phyloP scores from a whole-genome alignment of 371 early-diverging fungal species.

The Blastocladiella emersonii region DNA sequence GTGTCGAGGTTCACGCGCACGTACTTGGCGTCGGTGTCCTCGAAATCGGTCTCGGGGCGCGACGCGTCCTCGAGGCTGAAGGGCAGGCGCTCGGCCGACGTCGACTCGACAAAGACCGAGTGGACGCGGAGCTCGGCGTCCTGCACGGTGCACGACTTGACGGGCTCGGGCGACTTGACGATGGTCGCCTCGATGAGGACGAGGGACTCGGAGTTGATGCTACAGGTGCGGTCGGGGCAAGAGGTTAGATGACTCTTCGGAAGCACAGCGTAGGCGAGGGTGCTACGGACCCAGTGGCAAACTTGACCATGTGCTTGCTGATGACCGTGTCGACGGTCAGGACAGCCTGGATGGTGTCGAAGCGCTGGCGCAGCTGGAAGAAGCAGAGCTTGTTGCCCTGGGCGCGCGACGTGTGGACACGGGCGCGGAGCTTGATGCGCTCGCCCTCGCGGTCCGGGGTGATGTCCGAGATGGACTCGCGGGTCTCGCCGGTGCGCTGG shows the following conservation, averaged over 20 bases:
- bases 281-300: slow-evolving; percentile 38
- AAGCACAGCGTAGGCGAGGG: not conserved
- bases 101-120: slow-evolving; percentile 22
- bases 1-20: slow-evolving; percentile 81
- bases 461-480: slow-evolving; percentile 38
- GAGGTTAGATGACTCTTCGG: slow-evolving; percentile 6
- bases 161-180: slow-evolving; percentile 60
- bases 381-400: slow-evolving; percentile 87
- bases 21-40: slow-evolving; percentile 31
- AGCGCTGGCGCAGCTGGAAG: slow-evolving; percentile 78
- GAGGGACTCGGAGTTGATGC: slow-evolving; percentile 77
- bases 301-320: slow-evolving; percentile 94
- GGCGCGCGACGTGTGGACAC: slow-evolving; percentile 78
- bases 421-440: slow-evolving; percentile 65
- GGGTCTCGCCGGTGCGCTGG: slow-evolving; percentile 29
- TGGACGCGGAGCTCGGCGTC: slow-evolving; percentile 72
- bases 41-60: slow-evolving; percentile 68
- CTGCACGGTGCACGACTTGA: slow-evolving; percentile 84
- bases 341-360: slow-evolving; percentile 79
- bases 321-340: slow-evolving; percentile 52
- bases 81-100: slow-evolving; percentile 49
- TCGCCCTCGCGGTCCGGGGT: slow-evolving; percentile 50
- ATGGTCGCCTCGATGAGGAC: slow-evolving; percentile 72
- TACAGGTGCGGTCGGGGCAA: too few relatives aligned
- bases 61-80: slow-evolving; percentile 94